Evolutionary conservation across 306 rosid species (phyloP), one percentile per base, ranked within the genome.

Genomic region (Luffa acutangula): DNA sequence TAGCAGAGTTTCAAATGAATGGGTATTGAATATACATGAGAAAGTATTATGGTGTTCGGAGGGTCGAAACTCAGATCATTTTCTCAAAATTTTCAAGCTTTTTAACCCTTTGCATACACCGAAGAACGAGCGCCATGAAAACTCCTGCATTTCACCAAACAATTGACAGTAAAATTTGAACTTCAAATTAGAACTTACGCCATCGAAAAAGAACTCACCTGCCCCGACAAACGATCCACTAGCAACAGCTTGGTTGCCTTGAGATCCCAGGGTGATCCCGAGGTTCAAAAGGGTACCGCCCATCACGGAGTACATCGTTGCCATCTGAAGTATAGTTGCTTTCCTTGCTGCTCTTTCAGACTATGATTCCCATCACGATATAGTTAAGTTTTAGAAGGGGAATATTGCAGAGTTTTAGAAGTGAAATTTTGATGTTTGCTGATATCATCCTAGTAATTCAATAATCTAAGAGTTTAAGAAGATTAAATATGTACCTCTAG

Each of bases 281-380:
- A 93, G 88, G 80, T 91, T 95, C 76, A 93, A 85, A 75, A 95
- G 84, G 75, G 96, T 91, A 37, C 99, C 92, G 54, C 96, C 99
- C 57, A 95, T 31, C 53, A 95, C 97, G 5, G 91, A 86, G 79
- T 95, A 95, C 57, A 89, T 56, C 1, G 97, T 91, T 42, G 94
- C 96, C 99, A 93, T 93, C 80, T 95, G 98, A 73, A 93, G 83
- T 65, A 91, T 80, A 0, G 89, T 86, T 79, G 98, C 99, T 85
- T 91, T 95, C 69, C 87, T 80, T 78, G 98, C 97, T 18, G 98
- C 97, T 91, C 99, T 90, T 84, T 93, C 98, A 4, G 96, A 93
- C 98, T 95, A 85, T 20, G 42, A 14, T 39, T 9, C 9, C 34
- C 42, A 53, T 83, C 78, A 78, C 11, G 78, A 17, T 56, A 59